These are phyloP conservation scores for Solanum clarkiae DNA, from an alignment of 257 asterid genomes.

Conservation along the genomic window DNA sequence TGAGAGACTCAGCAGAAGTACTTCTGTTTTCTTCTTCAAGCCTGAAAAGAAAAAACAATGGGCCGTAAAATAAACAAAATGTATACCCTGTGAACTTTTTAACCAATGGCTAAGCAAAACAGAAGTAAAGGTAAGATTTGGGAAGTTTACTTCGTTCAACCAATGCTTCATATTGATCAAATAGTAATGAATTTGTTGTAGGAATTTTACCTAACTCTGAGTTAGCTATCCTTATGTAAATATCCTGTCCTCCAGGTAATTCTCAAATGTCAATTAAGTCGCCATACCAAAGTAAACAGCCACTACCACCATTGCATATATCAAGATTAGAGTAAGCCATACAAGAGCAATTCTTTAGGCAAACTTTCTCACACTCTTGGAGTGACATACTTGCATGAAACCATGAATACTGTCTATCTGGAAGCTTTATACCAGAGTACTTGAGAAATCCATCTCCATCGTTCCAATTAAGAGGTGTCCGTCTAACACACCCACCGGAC, in stretches of 20 bases:
- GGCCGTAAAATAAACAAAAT: background rate
- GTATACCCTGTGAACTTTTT: background rate
- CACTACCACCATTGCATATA: constrained; percentile 6
- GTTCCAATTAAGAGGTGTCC: background rate
- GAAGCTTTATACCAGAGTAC: constrained; percentile 11
- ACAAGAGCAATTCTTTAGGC: constrained; percentile 20
- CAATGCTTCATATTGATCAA: background rate
- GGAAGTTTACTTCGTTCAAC: background rate
- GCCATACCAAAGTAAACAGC: constrained; percentile 20
- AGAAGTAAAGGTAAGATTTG: background rate
- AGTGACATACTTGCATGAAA: constrained; percentile 1
- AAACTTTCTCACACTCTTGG: constrained; percentile 2
- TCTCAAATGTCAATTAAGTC: constrained; percentile 3
- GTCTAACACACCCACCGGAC: constrained; percentile 15
- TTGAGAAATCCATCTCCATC: constrained; percentile 9
- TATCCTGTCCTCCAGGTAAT: background rate
- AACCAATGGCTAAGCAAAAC: background rate
- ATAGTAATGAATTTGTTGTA: background rate
- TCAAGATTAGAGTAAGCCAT: constrained; percentile 18
- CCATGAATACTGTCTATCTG: constrained; percentile 12
- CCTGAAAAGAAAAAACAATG: background rate
- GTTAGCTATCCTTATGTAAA: background rate
- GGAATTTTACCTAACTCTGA: background rate
- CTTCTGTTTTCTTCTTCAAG: background rate
- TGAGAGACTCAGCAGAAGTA: background rate